Base-by-base conservation (phyloP, 371 early-diverging fungal genomes). In the Actinomortierella ambigua region DNA sequence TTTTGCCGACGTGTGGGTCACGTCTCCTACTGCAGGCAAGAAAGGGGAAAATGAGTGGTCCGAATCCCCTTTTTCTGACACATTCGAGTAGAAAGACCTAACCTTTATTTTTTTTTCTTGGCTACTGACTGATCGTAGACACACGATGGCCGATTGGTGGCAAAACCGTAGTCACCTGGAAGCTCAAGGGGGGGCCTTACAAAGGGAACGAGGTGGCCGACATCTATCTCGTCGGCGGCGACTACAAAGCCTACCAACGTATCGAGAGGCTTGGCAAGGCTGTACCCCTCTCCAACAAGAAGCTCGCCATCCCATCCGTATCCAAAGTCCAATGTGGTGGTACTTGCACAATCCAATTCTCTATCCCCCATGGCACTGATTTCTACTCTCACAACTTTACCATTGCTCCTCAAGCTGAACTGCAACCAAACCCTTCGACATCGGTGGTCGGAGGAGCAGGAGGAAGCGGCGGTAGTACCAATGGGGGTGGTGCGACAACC, bases 151-250 rank as follows among this genome's bases (percentile, higher is more conserved):
- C 47, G 26, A 54, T 64, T 34, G 70, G 70, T 14, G 15, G 11
- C 18, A 23, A 49, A 8, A 48, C 58, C 13, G 46, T 44, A 13
- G 50, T 69, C 27, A 46, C 26, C n/a, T 69, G 70, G 70, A 43
- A 18, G 22, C 17, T 69, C 53, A 57, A 2, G 14, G 2, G 46
- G 9, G 57, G 61, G 0, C 57, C 50, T 17, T n/a, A n/a, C n/a
- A 7, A 56, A 17, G 53, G 52, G 53, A 9, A 14, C 0, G 47
- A 64, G 26, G 17, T 50, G 1, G 65, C 50, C 4, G 57, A 50
- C 0, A 57, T 69, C 13, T 64, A 53, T 20, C 34, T 69, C 20
- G 70, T 69, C 7, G 70, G 70, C 9, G 70, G 65, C 20, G 69
- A 69, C 48, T 24, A 27, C 42, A 43, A 4, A 9, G 70, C 70